A percentile compares a stretch with the other conserved stretches of the same genome.
phyloP scores from a whole-genome alignment of 108 stramenopile species.

The Mediolabrus comicus region DNA sequence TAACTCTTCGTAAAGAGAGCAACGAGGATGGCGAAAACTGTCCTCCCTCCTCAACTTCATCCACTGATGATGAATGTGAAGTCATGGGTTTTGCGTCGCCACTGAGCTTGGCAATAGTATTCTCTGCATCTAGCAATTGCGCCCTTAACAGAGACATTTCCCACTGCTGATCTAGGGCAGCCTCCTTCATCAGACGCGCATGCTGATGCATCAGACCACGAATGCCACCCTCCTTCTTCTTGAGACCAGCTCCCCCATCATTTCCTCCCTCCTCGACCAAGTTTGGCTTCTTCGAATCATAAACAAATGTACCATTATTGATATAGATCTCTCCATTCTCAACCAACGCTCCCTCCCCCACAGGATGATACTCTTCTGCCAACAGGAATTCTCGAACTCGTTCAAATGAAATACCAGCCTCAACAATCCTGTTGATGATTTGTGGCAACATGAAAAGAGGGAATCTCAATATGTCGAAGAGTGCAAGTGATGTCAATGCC shows the following conservation, averaged over 20 bases:
- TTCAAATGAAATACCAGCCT: conserved; percentile 83
- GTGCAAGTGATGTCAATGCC: conserved; percentile 83
- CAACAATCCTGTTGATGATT: conserved; percentile 92
- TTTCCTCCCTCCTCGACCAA: conserved; percentile 12
- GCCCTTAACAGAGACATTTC: conserved; percentile 60
- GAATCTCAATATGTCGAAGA: conserved; percentile 94
- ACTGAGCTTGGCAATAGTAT: conserved; percentile 46
- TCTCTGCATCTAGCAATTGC: conserved; percentile 70
- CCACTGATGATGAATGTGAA: background rate
- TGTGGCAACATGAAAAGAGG: conserved; percentile 93
- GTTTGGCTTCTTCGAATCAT: conserved; percentile 48
- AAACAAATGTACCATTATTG: conserved; percentile 63
- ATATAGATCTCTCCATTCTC: conserved; percentile 49
- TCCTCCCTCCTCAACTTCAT: conserved; percentile 14
- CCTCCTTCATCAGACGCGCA: conserved; percentile 28
- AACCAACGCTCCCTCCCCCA: conserved; percentile 47
- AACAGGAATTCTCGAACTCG: conserved; percentile 81
- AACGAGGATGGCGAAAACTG: conserved; percentile 36
- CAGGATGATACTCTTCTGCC: conserved; percentile 58
- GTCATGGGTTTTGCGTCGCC: conserved; percentile 12
- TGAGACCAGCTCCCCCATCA: background rate
- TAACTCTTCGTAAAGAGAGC: conserved; percentile 60
- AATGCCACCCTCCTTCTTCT: conserved; percentile 8
- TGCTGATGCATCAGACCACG: conserved; percentile 26
- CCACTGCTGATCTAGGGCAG: conserved; percentile 27